Evolutionary conservation across 139 green algal species (phyloP), one percentile per base, ranked within the genome.

Genomic region (Dunaliella sp.): DNA sequence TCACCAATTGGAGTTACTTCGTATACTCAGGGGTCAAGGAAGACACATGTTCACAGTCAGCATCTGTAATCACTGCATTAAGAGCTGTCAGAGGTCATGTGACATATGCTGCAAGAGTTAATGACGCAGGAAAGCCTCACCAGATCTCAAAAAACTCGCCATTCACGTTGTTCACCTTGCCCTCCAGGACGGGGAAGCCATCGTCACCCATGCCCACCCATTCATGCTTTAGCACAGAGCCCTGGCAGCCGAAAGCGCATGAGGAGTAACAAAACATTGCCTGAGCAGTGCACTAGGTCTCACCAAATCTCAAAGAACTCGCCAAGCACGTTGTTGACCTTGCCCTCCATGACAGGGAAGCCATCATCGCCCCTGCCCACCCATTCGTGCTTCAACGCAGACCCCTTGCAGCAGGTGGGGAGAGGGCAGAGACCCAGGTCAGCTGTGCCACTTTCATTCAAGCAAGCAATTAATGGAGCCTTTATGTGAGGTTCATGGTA

Each of bases 81-180:
- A n/a, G n/a, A n/a, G n/a, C n/a, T n/a, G n/a, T n/a, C n/a, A n/a
- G n/a, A n/a, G n/a, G n/a, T n/a, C n/a, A n/a, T n/a, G n/a, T n/a
- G n/a, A n/a, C n/a, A n/a, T n/a, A n/a, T n/a, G n/a, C n/a, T n/a
- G n/a, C n/a, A n/a, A n/a, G n/a, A n/a, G n/a, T n/a, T n/a, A n/a
- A n/a, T n/a, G n/a, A n/a, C n/a, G n/a, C n/a, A n/a, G n/a, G n/a
- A n/a, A 31, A 1, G 2, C 48, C 88, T 85, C 81, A 92, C 90
- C 91, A 94, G 82, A 98, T 95, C 76, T 96, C 91, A 82, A 98
- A 89, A 82, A 95, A 83, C 87, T 97, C 96, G 38, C 95, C 95
- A 28, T 48, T 22, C 1, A 98, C 83, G 36, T 94, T 86, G 36
- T 94, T 85, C 0, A 86, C 73, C 34, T 94, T 95, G 35, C 95